Conservation (phyloP, 768 basidiomycete genomes). For the Lactarius hengduanensis region DNA sequence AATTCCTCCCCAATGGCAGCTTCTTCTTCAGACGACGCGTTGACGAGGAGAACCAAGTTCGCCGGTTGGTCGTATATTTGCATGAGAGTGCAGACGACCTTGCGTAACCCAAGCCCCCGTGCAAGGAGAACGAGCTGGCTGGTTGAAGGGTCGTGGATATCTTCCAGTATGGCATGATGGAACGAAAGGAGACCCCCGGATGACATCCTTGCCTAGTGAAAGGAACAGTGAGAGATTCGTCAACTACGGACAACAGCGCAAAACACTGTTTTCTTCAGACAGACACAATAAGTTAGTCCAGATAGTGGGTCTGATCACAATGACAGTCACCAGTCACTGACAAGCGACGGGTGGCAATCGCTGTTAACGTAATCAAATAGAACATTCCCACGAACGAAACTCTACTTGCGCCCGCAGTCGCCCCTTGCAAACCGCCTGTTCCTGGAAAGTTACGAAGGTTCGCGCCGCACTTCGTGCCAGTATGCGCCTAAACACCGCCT, state of each 20-base stretch:
- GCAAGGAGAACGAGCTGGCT: slow-evolving; percentile 78
- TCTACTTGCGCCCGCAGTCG: neutral
- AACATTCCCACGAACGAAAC: neutral
- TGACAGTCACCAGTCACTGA: too few species aligned
- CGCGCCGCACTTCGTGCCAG: neutral
- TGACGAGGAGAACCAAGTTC: slow-evolving; percentile 81
- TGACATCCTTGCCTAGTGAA: slow-evolving; percentile 18
- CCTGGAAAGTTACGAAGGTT: neutral
- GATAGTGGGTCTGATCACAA: neutral
- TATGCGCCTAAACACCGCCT: neutral
- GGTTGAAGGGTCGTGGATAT: slow-evolving; percentile 70
- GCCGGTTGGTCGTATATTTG: slow-evolving; percentile 89
- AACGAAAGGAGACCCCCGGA: slow-evolving; percentile 48
- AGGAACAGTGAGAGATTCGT: too few species aligned
- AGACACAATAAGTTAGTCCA: neutral
- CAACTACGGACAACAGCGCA: neutral
- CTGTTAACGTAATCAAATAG: neutral
- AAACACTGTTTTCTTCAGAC: neutral
- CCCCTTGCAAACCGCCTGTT: neutral
- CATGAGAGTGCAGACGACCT: slow-evolving; percentile 81
- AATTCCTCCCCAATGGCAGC: slow-evolving; percentile 90
- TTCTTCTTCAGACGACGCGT: slow-evolving; percentile 85
- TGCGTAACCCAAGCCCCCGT: slow-evolving; percentile 85
- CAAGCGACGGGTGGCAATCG: too few species aligned
- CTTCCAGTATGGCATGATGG: slow-evolving; percentile 64